Evolutionary conservation across 371 early-diverging fungal genomes (phyloP).

Genomic region (Mortierella sp.): DNA sequence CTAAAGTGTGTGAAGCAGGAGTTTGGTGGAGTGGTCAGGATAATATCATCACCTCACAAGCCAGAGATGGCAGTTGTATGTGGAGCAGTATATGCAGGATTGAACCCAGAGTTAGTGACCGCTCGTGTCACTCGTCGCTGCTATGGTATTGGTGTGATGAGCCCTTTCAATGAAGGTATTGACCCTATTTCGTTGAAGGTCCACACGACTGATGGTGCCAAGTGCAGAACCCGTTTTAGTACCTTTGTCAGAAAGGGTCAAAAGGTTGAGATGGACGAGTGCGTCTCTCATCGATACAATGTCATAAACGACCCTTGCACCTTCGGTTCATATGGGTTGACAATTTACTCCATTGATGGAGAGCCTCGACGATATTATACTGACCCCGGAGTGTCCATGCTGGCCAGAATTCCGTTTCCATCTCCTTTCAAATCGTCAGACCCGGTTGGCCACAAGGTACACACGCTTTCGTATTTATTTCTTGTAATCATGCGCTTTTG

Average conservation of each 20-base stretch:
- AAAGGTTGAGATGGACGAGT: constrained; percentile 33
- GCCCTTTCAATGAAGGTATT: constrained; percentile 14
- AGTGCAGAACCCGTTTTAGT: constrained; percentile 14
- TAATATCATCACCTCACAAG: constrained; percentile 29
- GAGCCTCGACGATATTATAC: constrained; percentile 16
- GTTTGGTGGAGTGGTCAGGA: constrained; percentile 35
- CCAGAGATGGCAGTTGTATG: constrained; percentile 38
- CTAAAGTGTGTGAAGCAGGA: constrained; percentile 47
- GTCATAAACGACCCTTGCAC: not conserved
- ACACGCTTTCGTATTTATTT: not conserved
- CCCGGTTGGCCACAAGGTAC: constrained; percentile 13
- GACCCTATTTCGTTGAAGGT: constrained; percentile 17
- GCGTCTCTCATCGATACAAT: not conserved
- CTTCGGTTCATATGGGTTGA: not conserved
- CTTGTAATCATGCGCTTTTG: not conserved
- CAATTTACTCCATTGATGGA: constrained; percentile 33
- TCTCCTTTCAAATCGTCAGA: constrained; percentile 17
- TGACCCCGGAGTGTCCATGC: constrained; percentile 9
- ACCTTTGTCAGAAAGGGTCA: constrained; percentile 30
- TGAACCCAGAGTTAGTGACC: constrained; percentile 27
- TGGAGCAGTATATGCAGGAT: constrained; percentile 43
- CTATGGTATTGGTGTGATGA: constrained; percentile 16
- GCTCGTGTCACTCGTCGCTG: constrained; percentile 41
- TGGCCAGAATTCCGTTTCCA: constrained; percentile 12
- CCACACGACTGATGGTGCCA: constrained; percentile 1